These are phyloP conservation scores for Paramyrothecium roridum DNA, from an alignment of 2,329 filamentous ascomycete genomes.

Conservation along the genomic window DNA sequence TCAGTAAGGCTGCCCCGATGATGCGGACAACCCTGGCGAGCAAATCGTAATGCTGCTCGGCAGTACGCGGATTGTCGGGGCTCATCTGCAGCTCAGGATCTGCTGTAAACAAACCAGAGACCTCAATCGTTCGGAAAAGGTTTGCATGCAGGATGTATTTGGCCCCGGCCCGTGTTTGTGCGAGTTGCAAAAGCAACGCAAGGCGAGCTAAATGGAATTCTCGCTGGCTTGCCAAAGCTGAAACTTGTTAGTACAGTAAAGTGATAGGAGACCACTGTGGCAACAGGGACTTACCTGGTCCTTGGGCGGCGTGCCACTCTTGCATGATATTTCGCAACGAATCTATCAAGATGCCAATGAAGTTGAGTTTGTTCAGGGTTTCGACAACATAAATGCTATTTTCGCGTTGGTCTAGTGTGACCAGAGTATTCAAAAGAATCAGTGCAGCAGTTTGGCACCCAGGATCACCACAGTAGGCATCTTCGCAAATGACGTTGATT, in stretches of 20 bases:
- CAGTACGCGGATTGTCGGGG: constrained; percentile 63
- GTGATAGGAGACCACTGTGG: not conserved
- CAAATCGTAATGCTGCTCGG: constrained; percentile 80
- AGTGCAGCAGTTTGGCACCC: constrained; percentile 82
- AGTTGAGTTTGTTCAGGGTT: constrained; percentile 80
- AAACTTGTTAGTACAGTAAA: constrained; percentile 8
- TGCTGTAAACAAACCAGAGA: constrained; percentile 80
- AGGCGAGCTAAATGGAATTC: constrained; percentile 68
- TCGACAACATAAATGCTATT: constrained; percentile 74
- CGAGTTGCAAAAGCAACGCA: constrained; percentile 77
- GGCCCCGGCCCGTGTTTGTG: constrained; percentile 80
- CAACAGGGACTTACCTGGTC: constrained; percentile 44
- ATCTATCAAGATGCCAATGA: constrained; percentile 86
- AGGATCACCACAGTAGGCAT: constrained; percentile 81
- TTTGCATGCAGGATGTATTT: constrained; percentile 85
- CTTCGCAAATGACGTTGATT: constrained; percentile 85
- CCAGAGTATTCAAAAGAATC: constrained; percentile 75
- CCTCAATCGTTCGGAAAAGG: constrained; percentile 75
- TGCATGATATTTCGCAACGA: constrained; percentile 74
- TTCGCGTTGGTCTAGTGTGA: constrained; percentile 70
- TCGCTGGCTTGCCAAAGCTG: constrained; percentile 39
- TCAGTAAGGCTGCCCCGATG: constrained; percentile 76
- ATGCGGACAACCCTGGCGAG: constrained; percentile 79
- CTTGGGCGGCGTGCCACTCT: constrained; percentile 62
- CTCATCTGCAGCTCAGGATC: constrained; percentile 91